phyloP scores from a whole-genome alignment of 768 basidiomycete species.

The Agaricus sinodeliciosus region DNA sequence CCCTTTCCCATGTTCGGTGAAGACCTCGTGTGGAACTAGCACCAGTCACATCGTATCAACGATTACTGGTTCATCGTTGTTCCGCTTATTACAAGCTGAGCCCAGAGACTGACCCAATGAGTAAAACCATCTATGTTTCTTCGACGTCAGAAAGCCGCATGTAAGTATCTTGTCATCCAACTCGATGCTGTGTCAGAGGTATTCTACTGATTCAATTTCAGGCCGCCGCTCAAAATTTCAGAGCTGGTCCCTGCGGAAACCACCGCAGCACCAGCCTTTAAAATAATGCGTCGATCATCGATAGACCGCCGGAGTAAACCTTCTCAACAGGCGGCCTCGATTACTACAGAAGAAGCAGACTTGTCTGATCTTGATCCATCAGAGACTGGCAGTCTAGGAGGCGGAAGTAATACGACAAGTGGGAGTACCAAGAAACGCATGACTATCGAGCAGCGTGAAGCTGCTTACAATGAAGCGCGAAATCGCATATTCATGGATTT shows the following conservation, averaged over 20 bases:
- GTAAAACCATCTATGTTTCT: constrained; percentile 56
- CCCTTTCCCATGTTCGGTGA: constrained; percentile 6
- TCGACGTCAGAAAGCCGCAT: constrained; percentile 63
- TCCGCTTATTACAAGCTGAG: constrained; percentile 73
- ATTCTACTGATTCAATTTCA: constrained; percentile 24
- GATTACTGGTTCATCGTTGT: constrained; percentile 81
- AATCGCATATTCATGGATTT: constrained; percentile 84
- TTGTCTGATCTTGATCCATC: constrained; percentile 76
- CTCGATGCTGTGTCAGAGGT: constrained; percentile 9
- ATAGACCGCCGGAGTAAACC: constrained; percentile 51
- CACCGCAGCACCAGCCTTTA: constrained; percentile 67
- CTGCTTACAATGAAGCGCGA: constrained; percentile 84
- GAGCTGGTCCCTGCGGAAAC: constrained; percentile 77
- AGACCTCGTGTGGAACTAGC: constrained; percentile 62
- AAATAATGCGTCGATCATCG: constrained; percentile 74
- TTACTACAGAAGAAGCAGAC: constrained; percentile 70
- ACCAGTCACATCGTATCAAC: constrained; percentile 76
- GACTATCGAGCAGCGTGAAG: constrained; percentile 83
- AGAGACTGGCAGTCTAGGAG: constrained; percentile 71
- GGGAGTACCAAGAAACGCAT: constrained; percentile 60
- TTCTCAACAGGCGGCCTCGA: constrained; percentile 67
- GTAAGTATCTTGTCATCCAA: constrained; percentile 36
- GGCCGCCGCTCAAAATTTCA: constrained; percentile 61
- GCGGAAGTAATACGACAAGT: constrained; percentile 57
- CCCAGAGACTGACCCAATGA: constrained; percentile 59